Evolutionary conservation across 2,329 filamentous ascomycete genomes (phyloP), one percentile per base, ranked within the genome.

Genomic region (Phialophora macrospora): DNA sequence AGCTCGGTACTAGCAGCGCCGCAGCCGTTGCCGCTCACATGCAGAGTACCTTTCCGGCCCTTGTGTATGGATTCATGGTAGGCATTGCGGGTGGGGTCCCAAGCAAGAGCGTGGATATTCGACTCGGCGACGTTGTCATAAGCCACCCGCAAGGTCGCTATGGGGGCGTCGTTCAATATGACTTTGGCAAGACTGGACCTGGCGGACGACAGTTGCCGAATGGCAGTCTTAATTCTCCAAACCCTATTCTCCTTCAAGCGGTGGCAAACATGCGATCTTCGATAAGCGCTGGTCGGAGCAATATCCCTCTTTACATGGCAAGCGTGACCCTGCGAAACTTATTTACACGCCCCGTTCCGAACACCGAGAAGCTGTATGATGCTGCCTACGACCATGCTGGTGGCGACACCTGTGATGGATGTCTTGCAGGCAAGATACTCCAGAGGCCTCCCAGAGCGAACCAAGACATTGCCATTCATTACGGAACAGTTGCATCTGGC

Each of bases 121-220:
- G 73, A 4, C 61, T 75, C 1, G 74, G 75, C 0, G 75, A 76
- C 66, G 64, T 76, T 6, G 74, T 76, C 0, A 70, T 76, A 22
- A 73, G 73, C 61, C 46, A 64, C 26, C 70, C 63, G 3, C 49
- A 66, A 14, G 64, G 61, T 5, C 54, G 69, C n/a, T 56, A 61
- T 12, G 62, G 73, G 22, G 74, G 73, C 28, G 70, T 75, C 3
- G 62, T 75, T n/a, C 71, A 73, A 24, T 65, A 64, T 52, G 28
- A 56, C 46, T 55, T 34, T 12, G 54, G 30, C 26, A 26, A 44
- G 49, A 57, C 44, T 20, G 44, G 20, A 8, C 2, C 17, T 6
- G 44, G 44, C 1, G 44, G 44, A 22, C 17, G 20, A 9, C 20
- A n/a, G 4, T 17, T 48, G 44, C 1, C 17, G 20, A 48, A 48